A percentile compares a stretch with the other conserved stretches of the same genome.
Conservation (phyloP, 2,329 filamentous ascomycete genomes). For the Aspergillus pseudoviridinutans region DNA sequence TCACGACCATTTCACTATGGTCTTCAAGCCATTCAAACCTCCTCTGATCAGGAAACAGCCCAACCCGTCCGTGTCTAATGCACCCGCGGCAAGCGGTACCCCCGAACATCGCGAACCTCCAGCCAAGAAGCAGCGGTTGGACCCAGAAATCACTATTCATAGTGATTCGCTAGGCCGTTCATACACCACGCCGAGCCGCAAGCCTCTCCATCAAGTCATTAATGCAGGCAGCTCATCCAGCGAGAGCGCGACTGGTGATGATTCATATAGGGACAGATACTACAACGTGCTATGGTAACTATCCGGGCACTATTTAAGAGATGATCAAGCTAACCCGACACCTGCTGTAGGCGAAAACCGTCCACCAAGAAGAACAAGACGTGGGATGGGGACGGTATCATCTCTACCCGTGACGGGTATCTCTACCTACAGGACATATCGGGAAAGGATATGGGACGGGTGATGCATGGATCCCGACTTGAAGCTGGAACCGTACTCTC, state of each 20-base stretch:
- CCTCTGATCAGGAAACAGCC: conserved; percentile 38
- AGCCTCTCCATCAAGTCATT: conserved; percentile 31
- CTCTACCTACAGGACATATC: conserved; percentile 59
- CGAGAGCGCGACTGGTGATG: conserved; percentile 1
- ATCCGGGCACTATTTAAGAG: neutral
- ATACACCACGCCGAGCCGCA: conserved; percentile 17
- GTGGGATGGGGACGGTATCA: conserved; percentile 69
- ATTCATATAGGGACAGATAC: conserved; percentile 31
- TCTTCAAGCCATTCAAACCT: conserved; percentile 45
- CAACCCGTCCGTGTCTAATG: neutral
- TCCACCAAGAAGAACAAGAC: conserved; percentile 72
- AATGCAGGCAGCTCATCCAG: conserved; percentile 17
- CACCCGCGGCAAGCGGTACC: conserved; percentile 2
- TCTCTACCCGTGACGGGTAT: conserved; percentile 55
- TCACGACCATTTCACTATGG: conserved; percentile 26
- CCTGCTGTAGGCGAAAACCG: conserved; percentile 56
- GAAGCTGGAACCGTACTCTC: conserved; percentile 59
- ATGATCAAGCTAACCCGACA: conserved; percentile 6
- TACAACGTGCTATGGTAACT: conserved; percentile 48
- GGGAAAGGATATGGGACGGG: conserved; percentile 60
- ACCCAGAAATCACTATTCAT: conserved; percentile 13
- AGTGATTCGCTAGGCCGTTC: conserved; percentile 7
- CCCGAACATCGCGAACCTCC: conserved; percentile 16
- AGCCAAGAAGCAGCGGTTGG: conserved; percentile 37
- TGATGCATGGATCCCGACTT: conserved; percentile 53